Conservation (phyloP, 1,284 basidiomycete species). For the Austroboletus niveus region DNA sequence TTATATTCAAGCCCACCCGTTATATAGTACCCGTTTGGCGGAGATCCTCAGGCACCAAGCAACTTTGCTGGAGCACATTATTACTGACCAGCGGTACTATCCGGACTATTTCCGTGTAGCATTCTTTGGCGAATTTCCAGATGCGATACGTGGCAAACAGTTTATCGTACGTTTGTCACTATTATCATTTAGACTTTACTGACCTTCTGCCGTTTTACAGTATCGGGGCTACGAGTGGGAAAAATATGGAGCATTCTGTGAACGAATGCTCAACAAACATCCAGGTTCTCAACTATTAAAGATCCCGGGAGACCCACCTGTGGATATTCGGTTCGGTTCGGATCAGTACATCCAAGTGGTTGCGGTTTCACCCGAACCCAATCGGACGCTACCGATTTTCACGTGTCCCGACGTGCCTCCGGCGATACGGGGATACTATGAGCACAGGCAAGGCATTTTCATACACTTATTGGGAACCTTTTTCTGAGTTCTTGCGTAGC, state of each 20-base stretch:
- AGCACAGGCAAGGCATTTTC: conserved; percentile 61
- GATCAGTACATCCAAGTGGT: conserved; percentile 90
- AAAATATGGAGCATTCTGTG: conserved; percentile 86
- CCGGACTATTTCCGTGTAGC: conserved; percentile 93
- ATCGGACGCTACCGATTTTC: conserved; percentile 78
- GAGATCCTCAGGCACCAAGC: conserved; percentile 87
- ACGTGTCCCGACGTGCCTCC: conserved; percentile 82
- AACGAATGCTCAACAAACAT: conserved; percentile 91
- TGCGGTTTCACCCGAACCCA: conserved; percentile 82
- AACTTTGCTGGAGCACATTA: conserved; percentile 78
- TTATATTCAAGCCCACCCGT: conserved; percentile 10
- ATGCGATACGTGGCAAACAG: conserved; percentile 79
- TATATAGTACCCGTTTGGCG: conserved; percentile 66
- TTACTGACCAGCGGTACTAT: conserved; percentile 79
- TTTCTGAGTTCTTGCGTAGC: conserved; percentile 39
- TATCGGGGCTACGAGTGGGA: conserved; percentile 93
- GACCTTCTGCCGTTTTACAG: conserved; percentile 35
- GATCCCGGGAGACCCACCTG: conserved; percentile 72
- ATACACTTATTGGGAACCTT: not conserved
- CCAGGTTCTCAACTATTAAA: conserved; percentile 83
- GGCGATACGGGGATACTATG: conserved; percentile 82
- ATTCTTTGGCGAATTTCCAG: conserved; percentile 90
- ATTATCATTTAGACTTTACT: not conserved
- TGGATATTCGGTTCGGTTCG: conserved; percentile 77
- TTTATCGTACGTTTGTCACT: conserved; percentile 64